Base-by-base conservation (phyloP, 768 basidiomycete species). In the Lentinus tigrinus region DNA sequence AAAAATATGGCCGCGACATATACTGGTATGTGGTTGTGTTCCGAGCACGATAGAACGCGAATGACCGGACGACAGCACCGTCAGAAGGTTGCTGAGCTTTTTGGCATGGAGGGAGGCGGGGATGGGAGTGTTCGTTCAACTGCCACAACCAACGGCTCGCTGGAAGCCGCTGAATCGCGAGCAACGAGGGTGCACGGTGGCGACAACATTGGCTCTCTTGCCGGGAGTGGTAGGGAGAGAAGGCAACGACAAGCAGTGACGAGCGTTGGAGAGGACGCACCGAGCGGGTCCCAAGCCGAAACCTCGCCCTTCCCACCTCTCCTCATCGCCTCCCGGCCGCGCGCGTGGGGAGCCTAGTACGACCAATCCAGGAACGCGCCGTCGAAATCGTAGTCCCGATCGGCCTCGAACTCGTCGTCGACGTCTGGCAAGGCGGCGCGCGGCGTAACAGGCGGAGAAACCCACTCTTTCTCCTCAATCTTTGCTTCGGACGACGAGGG, bases 281-380 rank as follows among this genome's bases (percentile, higher is more conserved):
- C 47, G 47, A 49, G 47, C 49, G 49, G 38, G 28, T 34, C 49
- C 49, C 13, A 23, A 47, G 26, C 39, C 42, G 44, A 46, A 37
- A 36, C 46, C 44, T 6, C 27, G 26, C 27, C 50, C 53, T 27
- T 31, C 50, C 43, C 47, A 19, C 23, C 39, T 16, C 36, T 19
- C 39, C 21, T 44, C 5, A 31, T 37, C 49, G 19, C 47, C 23
- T 4, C 28, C 43, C n/a, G 24, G 28, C 14, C 36, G 52, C 19
- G 39, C 26, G 49, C 43, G 9, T 16, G 14, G 19, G 10, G 7
- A 19, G 49, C 47, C 64, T 57, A 70, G 57, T 67, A 66, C 19
- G 66, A 67, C 69, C 69, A 70, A 50, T 70, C 69, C 55, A 65
- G 60, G 63, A 68, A 70, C 38, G 66, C 62, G 50, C 67, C 64